Evolutionary conservation across 2,329 filamentous ascomycete species (phyloP).

Genomic region (Colletotrichum australisinense): DNA sequence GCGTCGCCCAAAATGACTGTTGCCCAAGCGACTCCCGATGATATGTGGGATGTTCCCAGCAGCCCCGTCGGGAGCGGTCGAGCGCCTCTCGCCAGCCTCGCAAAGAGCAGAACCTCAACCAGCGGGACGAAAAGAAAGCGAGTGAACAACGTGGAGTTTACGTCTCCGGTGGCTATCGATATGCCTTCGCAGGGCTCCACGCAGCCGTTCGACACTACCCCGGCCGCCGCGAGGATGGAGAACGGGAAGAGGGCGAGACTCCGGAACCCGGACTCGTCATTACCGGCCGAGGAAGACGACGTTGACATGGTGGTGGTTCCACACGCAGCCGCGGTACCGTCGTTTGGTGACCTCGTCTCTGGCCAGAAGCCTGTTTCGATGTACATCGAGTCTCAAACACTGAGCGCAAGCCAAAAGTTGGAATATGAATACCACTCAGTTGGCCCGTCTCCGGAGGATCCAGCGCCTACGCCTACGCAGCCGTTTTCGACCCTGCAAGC

Average conservation of each 20-base stretch:
- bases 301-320: constrained; percentile 39
- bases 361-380: constrained; percentile 40
- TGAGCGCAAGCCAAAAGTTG: constrained; percentile 51
- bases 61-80: constrained; percentile 45
- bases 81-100: constrained; percentile 31
- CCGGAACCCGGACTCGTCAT: not conserved
- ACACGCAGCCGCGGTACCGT: constrained; percentile 19
- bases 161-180: constrained; percentile 6
- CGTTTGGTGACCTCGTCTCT: constrained; percentile 17
- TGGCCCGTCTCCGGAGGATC: constrained; percentile 37
- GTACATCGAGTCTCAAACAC: constrained; percentile 46
- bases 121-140: constrained; percentile 27
- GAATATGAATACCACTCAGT: constrained; percentile 51
- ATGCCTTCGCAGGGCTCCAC: constrained; percentile 23
- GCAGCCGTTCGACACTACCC: constrained; percentile 27
- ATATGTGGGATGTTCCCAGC: constrained; percentile 58
- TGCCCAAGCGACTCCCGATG: constrained; percentile 38
- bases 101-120: not conserved
- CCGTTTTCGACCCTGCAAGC: constrained; percentile 24
- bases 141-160: constrained; percentile 15
- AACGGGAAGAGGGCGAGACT: constrained; percentile 7
- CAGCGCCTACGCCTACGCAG: constrained; percentile 11
- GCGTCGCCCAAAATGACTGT: constrained; percentile 42
- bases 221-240: constrained; percentile 3
- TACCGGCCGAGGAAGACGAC: constrained; percentile 34